A percentile compares a stretch with the other conserved stretches of the same genome.
Conservation (phyloP, 768 basidiomycete species). For the Phanerodontia chrysosporium region DNA sequence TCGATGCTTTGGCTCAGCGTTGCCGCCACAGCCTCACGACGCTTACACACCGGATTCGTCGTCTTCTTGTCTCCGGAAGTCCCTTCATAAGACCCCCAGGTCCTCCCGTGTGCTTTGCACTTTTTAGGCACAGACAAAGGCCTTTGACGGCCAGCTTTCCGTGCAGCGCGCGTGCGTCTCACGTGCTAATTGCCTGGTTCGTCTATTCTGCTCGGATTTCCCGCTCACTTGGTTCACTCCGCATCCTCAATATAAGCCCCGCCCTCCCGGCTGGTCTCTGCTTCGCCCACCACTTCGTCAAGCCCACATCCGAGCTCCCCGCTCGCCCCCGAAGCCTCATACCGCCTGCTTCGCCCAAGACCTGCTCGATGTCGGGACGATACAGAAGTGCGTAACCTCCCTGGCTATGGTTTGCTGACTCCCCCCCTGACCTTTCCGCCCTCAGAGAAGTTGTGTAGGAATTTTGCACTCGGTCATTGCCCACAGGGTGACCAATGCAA, state of each 20-base stretch:
- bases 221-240: constrained; percentile 2
- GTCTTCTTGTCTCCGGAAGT: constrained; percentile 9
- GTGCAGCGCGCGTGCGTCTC: constrained; percentile 9
- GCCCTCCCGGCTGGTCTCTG: background rate
- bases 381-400: constrained; percentile 2
- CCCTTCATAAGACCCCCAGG: constrained; percentile 12
- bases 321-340: background rate
- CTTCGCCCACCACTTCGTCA: background rate
- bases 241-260: constrained; percentile 11
- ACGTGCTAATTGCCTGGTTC: constrained; percentile 7
- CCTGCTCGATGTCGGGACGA: constrained; percentile 1
- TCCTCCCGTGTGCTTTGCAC: constrained; percentile 7
- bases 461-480: constrained; percentile 33
- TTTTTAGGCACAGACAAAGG: constrained; percentile 10
- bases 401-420: background rate
- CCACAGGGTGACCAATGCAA: constrained; percentile 35
- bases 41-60: constrained; percentile 4
- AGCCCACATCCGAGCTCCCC: background rate
- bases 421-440: constrained; percentile 7
- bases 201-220: constrained; percentile 5
- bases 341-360: background rate
- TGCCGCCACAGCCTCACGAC: constrained; percentile 9
- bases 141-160: constrained; percentile 1
- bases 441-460: constrained; percentile 34
- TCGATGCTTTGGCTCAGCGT: constrained; percentile 5